Base-by-base conservation (phyloP, 495 filamentous ascomycete genomes). In the Jackrogersella multiformis region DNA sequence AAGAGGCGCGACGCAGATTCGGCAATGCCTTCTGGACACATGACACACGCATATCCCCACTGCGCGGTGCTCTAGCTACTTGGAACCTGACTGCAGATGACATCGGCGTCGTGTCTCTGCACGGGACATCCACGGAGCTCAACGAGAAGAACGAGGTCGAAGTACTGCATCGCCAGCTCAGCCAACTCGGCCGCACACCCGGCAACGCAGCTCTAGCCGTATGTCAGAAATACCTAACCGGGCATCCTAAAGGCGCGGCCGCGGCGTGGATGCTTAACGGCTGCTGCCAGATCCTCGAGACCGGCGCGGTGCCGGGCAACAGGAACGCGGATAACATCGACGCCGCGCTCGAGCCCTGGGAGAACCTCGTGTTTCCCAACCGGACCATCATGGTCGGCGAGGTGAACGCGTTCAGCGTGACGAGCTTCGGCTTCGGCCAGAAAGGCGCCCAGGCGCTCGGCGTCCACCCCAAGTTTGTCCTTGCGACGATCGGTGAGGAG, bases 251-350 rank as follows among this genome's bases (percentile, higher is more conserved):
- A 86, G 95, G 95, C 86, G 94, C 95, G 67, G 95, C 95, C 39
- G 95, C 94, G 77, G 95, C 94, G 24, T 99, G 94, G 94, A 97
- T 97, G 95, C 89, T 97, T 82, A 99, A 99, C 83, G 95, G 95
- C 55, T 91, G 90, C 73, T 79, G 97, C 73, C 95, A 99, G 79
- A 91, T 95, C 45, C 82, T 99, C 66, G 94, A 97, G 76, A 88
- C 84, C 38, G 94, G 95, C 64, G 80, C 96, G 12, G 94, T 99
- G 30, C 95, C 95, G 3, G 95, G 95, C 41, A 99, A 99, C 81
- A 86, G 92, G 63, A 99, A 99, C 72, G 94, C 95, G 39, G 95
- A 99, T 79, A 97, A 99, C 75, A 86, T 99, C 16, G 95, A 97
- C 79, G 85, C 90, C 75, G 87, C 91, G 55, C 91, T 99, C 84